Conservation (phyloP, 148 eudicot species). For the Dianthus caryophyllus region DNA sequence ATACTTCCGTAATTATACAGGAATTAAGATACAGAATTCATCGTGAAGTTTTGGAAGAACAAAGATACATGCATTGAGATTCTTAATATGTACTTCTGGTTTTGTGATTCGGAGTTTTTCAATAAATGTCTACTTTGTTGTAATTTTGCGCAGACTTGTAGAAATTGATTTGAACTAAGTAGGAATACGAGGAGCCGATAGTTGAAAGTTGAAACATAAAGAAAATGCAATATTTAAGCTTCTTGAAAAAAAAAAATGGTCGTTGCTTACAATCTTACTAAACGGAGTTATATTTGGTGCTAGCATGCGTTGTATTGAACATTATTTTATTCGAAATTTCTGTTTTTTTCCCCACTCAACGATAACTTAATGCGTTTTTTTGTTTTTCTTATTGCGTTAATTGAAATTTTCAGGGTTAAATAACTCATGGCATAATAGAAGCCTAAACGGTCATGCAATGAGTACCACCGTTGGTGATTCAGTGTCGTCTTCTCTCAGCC, state of each 20-base stretch:
- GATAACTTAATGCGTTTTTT: background rate
- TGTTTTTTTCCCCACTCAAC: background rate
- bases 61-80: no score
- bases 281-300: background rate
- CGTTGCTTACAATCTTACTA: background rate
- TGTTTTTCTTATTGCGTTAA: conserved; percentile 4
- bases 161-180: background rate
- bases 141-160: background rate
- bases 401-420: conserved; percentile 42
- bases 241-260: background rate
- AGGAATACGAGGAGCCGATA: background rate
- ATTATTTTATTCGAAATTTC: background rate
- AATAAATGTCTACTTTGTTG: no score
- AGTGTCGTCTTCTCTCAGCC: conserved; percentile 32
- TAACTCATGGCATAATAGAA: conserved; percentile 37
- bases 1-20: no score
- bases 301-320: background rate
- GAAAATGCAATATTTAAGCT: background rate
- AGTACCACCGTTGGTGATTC: conserved; percentile 46
- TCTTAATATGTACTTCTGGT: no score
- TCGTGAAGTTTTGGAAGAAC: no score
- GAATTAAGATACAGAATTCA: no score
- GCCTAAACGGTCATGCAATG: conserved; percentile 55
- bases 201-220: background rate
- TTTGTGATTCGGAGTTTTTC: no score